Conservation (phyloP, 257 asterid species). For the Henckelia pumila region DNA sequence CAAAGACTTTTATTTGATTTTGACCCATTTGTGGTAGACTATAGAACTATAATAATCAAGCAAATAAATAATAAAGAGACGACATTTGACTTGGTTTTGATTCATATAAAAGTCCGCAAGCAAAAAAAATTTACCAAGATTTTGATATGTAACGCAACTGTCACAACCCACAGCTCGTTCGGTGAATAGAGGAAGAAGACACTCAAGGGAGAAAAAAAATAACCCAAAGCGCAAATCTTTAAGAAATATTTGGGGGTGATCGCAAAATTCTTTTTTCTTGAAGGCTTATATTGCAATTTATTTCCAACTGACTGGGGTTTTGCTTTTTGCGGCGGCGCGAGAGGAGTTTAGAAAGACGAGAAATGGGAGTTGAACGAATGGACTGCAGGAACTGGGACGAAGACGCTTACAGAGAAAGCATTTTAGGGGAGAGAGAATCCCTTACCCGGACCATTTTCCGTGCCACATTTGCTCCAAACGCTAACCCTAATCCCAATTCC, state of each 20-base stretch:
- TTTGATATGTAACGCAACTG: too few species aligned
- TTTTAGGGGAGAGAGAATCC: conserved; percentile 57
- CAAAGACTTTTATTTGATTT: conserved; percentile 2
- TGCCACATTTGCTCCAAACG: conserved; percentile 63
- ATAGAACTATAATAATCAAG: too few species aligned
- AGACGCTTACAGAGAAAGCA: conserved; percentile 63
- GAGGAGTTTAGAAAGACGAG: conserved; percentile 3
- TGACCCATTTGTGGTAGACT: neutral
- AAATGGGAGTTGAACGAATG: conserved; percentile 45
- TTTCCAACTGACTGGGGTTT: neutral
- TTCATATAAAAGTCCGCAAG: too few species aligned
- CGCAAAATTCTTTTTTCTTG: too few species aligned
- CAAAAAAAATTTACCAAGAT: too few species aligned
- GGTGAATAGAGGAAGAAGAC: too few species aligned
- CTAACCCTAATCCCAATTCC: conserved; percentile 55
- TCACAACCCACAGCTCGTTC: too few species aligned
- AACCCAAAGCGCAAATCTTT: too few species aligned
- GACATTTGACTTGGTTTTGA: too few species aligned
- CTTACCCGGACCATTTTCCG: conserved; percentile 77
- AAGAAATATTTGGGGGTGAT: too few species aligned
- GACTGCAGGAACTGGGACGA: conserved; percentile 93
- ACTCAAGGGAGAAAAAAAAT: too few species aligned
- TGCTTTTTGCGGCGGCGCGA: neutral
- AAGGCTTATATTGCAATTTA: neutral
- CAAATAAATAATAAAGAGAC: too few species aligned